A percentile compares a stretch with the other conserved stretches of the same genome.
phyloP scores from a whole-genome alignment of 441 rosid genomes.

The Croton laevigatus region DNA sequence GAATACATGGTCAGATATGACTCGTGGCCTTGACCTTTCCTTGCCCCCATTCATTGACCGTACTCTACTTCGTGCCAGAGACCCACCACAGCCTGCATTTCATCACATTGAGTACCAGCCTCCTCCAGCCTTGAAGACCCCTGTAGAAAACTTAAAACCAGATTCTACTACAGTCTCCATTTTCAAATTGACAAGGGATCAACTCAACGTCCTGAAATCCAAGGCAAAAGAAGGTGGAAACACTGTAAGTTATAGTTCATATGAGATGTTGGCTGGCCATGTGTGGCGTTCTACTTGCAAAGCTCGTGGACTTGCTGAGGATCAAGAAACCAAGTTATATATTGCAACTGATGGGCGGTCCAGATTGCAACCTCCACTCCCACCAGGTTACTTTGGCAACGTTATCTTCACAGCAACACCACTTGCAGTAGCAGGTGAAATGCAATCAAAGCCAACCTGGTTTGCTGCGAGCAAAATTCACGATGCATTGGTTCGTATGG shows the following conservation, averaged over 20 bases:
- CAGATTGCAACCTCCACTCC: conserved; percentile 71
- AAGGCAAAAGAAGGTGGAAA: conserved; percentile 78
- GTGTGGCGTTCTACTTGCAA: conserved; percentile 79
- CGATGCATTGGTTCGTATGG: conserved; percentile 77
- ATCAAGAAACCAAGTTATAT: conserved; percentile 75
- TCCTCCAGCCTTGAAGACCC: conserved; percentile 60
- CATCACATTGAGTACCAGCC: conserved; percentile 80
- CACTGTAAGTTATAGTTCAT: conserved; percentile 70
- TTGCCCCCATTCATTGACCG: conserved; percentile 88
- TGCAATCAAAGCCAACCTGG: conserved; percentile 79
- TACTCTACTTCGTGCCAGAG: conserved; percentile 78
- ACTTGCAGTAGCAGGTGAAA: conserved; percentile 65
- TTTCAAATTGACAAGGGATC: conserved; percentile 66
- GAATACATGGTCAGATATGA: conserved; percentile 91
- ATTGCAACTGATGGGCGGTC: conserved; percentile 92
- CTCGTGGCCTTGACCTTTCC: conserved; percentile 76
- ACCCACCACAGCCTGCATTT: conserved; percentile 78
- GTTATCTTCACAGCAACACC: conserved; percentile 94
- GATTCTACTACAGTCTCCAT: conserved; percentile 60
- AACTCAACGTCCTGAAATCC: conserved; percentile 69
- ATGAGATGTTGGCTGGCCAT: conserved; percentile 91
- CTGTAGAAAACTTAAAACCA: conserved; percentile 27
- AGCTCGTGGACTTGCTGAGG: conserved; percentile 71
- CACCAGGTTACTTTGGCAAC: conserved; percentile 89
- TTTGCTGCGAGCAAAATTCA: conserved; percentile 78